Percentiles rank a stretch among this genome's conserved stretches.
Conservation (phyloP, 352 stramenopile species). For the Pythium graminicola region DNA sequence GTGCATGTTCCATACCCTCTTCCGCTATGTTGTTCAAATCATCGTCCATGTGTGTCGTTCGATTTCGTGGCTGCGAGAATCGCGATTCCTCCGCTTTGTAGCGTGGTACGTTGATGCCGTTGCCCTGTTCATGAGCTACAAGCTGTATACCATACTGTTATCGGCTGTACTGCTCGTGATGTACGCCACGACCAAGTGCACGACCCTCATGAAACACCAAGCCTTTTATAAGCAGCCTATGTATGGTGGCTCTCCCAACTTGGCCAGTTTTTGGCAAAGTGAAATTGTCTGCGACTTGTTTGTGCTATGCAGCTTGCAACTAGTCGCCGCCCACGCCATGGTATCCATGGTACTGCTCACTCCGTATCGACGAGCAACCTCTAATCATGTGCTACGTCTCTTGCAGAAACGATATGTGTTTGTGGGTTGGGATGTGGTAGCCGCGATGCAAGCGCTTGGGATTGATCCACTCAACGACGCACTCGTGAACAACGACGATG, state of each 20-base stretch:
- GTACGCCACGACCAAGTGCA: constrained; percentile 19
- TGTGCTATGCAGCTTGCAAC: constrained; percentile 22
- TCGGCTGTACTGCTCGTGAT: constrained; percentile 27
- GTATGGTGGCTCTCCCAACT: constrained; percentile 26
- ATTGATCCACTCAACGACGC: constrained; percentile 29
- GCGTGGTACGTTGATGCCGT: constrained; percentile 30
- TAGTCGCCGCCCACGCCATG: constrained; percentile 12
- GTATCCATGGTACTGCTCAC: constrained; percentile 23
- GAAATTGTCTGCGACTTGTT: constrained; percentile 44
- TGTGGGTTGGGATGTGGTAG: constrained; percentile 38
- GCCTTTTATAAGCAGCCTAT: constrained; percentile 22
- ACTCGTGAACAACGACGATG: constrained; percentile 21
- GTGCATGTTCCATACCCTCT: constrained; percentile 19
- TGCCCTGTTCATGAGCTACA: constrained; percentile 38
- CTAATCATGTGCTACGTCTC: constrained; percentile 27
- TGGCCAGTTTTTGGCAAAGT: constrained; percentile 35
- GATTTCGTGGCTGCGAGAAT: constrained; percentile 1
- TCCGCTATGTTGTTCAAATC: too few species aligned
- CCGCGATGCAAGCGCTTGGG: constrained; percentile 29
- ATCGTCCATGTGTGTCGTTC: too few species aligned
- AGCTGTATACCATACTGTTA: constrained; percentile 36
- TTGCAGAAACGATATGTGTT: constrained; percentile 35
- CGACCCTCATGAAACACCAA: constrained; percentile 29
- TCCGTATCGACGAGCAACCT: constrained; percentile 23
- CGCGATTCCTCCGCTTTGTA: constrained; percentile 61